These are phyloP conservation scores for Helichrysum umbraculigerum DNA, from an alignment of 129 eudicot species.

Conservation along the genomic window DNA sequence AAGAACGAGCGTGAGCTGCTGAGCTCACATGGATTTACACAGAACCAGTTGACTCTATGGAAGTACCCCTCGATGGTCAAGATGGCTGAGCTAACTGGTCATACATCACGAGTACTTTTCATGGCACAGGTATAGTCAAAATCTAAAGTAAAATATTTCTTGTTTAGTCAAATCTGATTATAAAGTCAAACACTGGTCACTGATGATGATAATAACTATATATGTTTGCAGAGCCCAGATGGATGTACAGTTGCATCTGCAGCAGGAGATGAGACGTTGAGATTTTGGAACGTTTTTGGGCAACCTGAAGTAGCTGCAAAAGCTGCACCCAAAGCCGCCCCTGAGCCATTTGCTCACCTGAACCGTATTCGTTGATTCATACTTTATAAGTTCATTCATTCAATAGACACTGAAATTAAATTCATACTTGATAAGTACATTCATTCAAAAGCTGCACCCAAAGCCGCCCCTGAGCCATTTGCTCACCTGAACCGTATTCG, in stretches of 20 bases:
- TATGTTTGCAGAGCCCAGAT: slow-evolving; percentile 68
- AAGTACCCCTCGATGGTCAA: slow-evolving; percentile 97
- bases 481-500: slow-evolving; percentile 86
- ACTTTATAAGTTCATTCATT: background rate
- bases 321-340: slow-evolving; percentile 61
- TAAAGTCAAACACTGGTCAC: background rate
- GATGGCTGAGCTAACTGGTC: slow-evolving; percentile 89
- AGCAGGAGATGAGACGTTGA: slow-evolving; percentile 87
- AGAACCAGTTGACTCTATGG: slow-evolving; percentile 93
- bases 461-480: slow-evolving; percentile 73
- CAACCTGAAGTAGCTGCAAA: slow-evolving; percentile 83
- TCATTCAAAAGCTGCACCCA: slow-evolving; percentile 64
- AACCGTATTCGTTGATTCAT: slow-evolving; percentile 61
- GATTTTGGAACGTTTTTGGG: slow-evolving; percentile 97
- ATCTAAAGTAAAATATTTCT: background rate
- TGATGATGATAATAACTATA: background rate
- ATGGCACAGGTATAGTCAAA: slow-evolving; percentile 67
- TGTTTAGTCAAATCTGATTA: background rate
- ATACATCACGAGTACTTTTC: slow-evolving; percentile 81
- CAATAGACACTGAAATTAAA: no score
- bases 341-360: slow-evolving; percentile 87
- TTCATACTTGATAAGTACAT: background rate
- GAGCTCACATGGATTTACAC: slow-evolving; percentile 89
- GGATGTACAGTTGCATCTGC: slow-evolving; percentile 97
- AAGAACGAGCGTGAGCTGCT: slow-evolving; percentile 80